Evolutionary conservation across 1,284 basidiomycete genomes (phyloP).

Genomic region (Phellopilus nigrolimitatus): DNA sequence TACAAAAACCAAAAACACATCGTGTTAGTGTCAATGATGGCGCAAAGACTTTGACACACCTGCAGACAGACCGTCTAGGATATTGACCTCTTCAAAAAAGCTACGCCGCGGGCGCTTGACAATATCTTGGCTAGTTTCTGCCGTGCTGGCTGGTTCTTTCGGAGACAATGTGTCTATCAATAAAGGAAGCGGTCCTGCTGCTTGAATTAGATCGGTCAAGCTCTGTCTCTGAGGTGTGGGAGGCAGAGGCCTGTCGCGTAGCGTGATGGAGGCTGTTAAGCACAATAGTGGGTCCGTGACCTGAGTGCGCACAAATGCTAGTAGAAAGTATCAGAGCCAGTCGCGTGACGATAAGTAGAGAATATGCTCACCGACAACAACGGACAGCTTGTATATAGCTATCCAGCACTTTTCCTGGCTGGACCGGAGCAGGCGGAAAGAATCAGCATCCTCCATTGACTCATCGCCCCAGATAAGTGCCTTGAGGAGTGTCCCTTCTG

Average conservation of each 20-base stretch:
- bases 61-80: constrained; percentile 60
- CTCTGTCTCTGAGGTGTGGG: constrained; percentile 49
- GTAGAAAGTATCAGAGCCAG: too few species aligned
- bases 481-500: constrained; percentile 71
- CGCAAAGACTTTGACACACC: constrained; percentile 24
- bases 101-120: background rate
- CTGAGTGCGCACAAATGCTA: constrained; percentile 71
- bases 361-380: constrained; percentile 64
- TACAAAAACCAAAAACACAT: background rate
- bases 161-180: constrained; percentile 16
- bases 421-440: constrained; percentile 61
- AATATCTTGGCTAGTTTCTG: background rate
- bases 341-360: constrained; percentile 7
- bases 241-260: constrained; percentile 65
- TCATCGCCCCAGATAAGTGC: constrained; percentile 70
- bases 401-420: constrained; percentile 58
- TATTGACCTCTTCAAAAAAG: constrained; percentile 70
- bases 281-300: constrained; percentile 72
- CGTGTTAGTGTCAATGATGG: background rate
- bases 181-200: constrained; percentile 31
- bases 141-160: background rate
- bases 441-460: constrained; percentile 43
- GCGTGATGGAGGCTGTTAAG: constrained; percentile 73
- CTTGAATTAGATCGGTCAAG: constrained; percentile 40
- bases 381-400: constrained; percentile 67